These are phyloP conservation scores for Cordyceps tenuipes DNA, from an alignment of 2,329 filamentous ascomycete species.

Conservation along the genomic window DNA sequence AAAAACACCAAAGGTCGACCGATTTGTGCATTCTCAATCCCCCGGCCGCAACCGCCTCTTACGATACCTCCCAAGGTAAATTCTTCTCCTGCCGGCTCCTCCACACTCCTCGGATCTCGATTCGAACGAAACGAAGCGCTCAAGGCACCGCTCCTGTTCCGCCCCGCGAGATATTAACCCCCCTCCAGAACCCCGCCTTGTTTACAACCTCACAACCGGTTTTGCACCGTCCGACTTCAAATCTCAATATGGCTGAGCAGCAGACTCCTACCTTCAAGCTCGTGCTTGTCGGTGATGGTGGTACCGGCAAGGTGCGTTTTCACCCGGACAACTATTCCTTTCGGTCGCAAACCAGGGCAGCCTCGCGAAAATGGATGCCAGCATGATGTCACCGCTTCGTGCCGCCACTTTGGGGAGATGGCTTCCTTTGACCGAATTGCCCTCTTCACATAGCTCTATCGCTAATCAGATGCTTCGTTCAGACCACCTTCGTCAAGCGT, in stretches of 20 bases:
- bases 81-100: constrained; percentile 13
- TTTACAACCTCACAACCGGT: constrained; percentile 33
- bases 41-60: constrained; percentile 24
- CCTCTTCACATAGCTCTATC: not conserved
- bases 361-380: constrained; percentile 13
- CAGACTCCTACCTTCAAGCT: constrained; percentile 90
- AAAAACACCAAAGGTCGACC: constrained; percentile 31
- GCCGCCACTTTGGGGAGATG: constrained; percentile 11
- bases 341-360: not conserved
- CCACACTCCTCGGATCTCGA: constrained; percentile 9
- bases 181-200: constrained; percentile 35
- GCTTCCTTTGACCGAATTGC: not conserved
- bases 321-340: constrained; percentile 11
- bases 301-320: constrained; percentile 87
- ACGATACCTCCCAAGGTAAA: constrained; percentile 11
- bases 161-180: constrained; percentile 22
- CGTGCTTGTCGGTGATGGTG: constrained; percentile 97
- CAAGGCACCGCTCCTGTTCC: not conserved
- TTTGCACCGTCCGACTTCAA: constrained; percentile 16
- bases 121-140: not conserved
- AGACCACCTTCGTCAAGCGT: constrained; percentile 99
- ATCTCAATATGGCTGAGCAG: constrained; percentile 52
- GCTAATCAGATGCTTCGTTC: constrained; percentile 16
- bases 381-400: constrained; percentile 15
- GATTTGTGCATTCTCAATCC: constrained; percentile 28